These are phyloP conservation scores for Ammopiptanthus mongolicus DNA, from an alignment of 306 rosid genomes.

Conservation along the genomic window DNA sequence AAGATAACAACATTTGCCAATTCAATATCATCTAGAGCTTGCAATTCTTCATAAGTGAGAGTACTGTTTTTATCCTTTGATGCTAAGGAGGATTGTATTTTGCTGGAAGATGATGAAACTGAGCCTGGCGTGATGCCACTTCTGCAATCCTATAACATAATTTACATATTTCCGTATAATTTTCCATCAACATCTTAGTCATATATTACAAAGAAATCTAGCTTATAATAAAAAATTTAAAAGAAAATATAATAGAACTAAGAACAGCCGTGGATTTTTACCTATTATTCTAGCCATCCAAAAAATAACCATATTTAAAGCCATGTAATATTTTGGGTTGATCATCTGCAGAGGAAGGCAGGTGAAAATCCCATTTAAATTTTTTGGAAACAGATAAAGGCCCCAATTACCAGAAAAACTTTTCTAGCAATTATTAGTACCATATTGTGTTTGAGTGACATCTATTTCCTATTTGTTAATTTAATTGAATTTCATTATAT, in stretches of 20 bases:
- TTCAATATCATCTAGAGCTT: conserved; percentile 74
- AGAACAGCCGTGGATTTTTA: not conserved
- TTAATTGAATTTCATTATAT: not conserved
- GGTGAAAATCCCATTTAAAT: not conserved
- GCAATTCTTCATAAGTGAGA: conserved; percentile 61
- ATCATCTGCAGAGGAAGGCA: not conserved
- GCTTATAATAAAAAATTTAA: not conserved
- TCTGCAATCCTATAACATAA: conserved; percentile 50
- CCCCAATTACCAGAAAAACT: not conserved
- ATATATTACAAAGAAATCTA: not conserved
- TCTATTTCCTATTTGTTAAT: not conserved
- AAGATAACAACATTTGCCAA: conserved; percentile 89
- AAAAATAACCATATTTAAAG: not conserved
- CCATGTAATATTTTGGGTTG: not conserved
- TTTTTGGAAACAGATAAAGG: not conserved
- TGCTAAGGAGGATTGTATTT: conserved; percentile 26
- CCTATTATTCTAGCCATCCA: conserved; percentile 3
- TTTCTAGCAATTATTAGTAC: not conserved
- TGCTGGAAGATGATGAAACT: conserved; percentile 40
- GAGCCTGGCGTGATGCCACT: conserved; percentile 56
- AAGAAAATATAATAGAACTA: not conserved
- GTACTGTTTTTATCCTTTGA: conserved; percentile 33
- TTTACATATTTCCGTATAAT: conserved; percentile 24
- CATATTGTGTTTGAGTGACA: not conserved
- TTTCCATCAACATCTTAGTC: not conserved